Evolutionary conservation across 2,329 filamentous ascomycete genomes (phyloP), one percentile per base, ranked within the genome.

Genomic region (Aspergillus texensis): DNA sequence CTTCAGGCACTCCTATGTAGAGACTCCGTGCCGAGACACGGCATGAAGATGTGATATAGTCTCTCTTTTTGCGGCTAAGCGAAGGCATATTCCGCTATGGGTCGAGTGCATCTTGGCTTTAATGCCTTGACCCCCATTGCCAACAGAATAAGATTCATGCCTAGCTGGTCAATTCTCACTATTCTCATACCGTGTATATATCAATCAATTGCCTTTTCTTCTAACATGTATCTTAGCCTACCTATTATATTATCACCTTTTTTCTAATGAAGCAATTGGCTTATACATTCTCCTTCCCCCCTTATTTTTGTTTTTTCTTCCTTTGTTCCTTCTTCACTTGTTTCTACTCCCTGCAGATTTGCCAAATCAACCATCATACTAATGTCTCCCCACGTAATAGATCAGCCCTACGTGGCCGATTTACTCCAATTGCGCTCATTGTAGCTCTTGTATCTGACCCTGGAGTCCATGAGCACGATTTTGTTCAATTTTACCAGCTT

Each of bases 1-100:
- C 67, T 11, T 66, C 62, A 14, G 64, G 64, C 46, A 46, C 52
- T 54, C 16, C 52, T 36, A 36, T 32, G 9, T 54, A 54, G 21
- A 14, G 11, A 46, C 3, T 24, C 3, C n/a, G 1, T 46, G 10
- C 16, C 36, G 6, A 3, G 43, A 46, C 11, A 46, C 10, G n/a
- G 14, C 21, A 8, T 12, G 21, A 12, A 45, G 8, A 3, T 45
- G 8, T 36, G 14, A 14, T 6, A 36, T 36, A 36, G 34, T 36
- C 4, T 19, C 19, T 41, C 39, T n/a, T 10, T 41, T 10, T n/a
- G 16, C 19, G 2, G 16, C 39, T 10, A n/a, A 19, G 3, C 6
- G 19, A 41, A 41, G 39, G 39, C 16, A 19, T 41, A 16, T 6
- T 36, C 12, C 14, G 16, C 14, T 36, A 36, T 16, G 14, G 6